Conservation (phyloP, 2,329 filamentous ascomycete genomes). For the Trichoderma atroviride region DNA sequence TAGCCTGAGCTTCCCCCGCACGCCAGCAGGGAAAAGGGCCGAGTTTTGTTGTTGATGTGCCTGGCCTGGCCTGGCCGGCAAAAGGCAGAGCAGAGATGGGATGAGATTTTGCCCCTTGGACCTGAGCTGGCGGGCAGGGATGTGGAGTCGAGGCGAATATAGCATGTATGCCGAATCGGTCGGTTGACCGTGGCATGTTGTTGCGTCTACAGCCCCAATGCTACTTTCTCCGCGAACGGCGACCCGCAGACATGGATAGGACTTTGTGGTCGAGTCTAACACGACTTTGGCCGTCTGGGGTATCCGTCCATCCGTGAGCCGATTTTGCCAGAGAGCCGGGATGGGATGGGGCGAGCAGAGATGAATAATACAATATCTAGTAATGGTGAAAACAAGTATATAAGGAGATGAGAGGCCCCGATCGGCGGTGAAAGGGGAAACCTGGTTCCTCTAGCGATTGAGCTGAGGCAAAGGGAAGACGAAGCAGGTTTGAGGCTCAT, state of each 20-base stretch:
- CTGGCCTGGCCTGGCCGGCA: background rate
- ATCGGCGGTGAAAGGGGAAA: background rate
- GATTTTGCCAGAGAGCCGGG: background rate
- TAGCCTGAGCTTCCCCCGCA: conserved; percentile 17
- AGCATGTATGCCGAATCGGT: conserved; percentile 5
- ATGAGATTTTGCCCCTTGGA: conserved; percentile 7
- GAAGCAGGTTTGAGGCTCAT: background rate
- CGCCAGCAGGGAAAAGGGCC: conserved; percentile 25
- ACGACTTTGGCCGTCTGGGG: background rate
- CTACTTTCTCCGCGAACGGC: conserved; percentile 13
- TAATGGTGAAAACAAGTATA: background rate
- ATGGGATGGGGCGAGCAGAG: background rate
- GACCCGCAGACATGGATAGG: conserved; percentile 8
- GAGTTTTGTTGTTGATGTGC: background rate
- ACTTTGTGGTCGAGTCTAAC: background rate
- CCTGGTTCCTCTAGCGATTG: background rate
- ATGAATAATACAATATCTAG: background rate
- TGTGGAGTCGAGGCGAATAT: background rate
- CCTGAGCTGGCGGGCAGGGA: background rate
- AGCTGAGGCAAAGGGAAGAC: background rate
- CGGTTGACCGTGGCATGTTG: background rate
- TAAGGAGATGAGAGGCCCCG: background rate
- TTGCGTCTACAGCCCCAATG: background rate
- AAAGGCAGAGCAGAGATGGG: conserved; percentile 5
- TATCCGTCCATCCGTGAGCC: conserved; percentile 10